Conservation (phyloP, 1,284 basidiomycete species). For the Athelia psychrophila region DNA sequence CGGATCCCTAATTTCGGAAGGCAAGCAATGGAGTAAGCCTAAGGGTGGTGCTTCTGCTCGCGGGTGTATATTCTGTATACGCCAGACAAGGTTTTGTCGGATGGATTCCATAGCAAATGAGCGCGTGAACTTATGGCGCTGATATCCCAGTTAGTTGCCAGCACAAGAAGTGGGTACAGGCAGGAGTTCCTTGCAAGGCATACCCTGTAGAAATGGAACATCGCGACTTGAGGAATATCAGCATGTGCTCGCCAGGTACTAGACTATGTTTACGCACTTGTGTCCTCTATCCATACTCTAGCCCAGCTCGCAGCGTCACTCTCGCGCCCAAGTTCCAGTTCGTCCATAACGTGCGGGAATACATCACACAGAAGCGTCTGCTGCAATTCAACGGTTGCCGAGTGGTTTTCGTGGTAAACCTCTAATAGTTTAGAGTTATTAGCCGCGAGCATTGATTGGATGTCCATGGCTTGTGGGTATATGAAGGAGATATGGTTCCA, state of each 20-base stretch:
- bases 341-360: conserved; percentile 54
- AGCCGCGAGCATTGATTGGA: conserved; percentile 32
- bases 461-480: conserved; percentile 14
- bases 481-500: too few species aligned
- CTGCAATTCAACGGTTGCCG: conserved; percentile 44
- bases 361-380: conserved; percentile 50
- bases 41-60: conserved; percentile 21
- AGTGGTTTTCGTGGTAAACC: conserved; percentile 46
- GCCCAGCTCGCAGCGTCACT: conserved; percentile 44
- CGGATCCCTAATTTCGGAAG: conserved; percentile 48
- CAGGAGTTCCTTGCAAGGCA: conserved; percentile 20
- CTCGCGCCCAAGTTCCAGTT: conserved; percentile 44
- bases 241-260: conserved; percentile 12
- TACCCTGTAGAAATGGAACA: conserved; percentile 68
- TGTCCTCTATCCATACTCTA: conserved; percentile 60
- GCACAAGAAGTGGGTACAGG: conserved; percentile 5
- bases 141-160: conserved; percentile 13
- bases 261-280: conserved; percentile 35
- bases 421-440: conserved; percentile 37
- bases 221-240: conserved; percentile 39
- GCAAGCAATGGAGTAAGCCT: conserved; percentile 45
- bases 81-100: conserved; percentile 55
- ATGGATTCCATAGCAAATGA: conserved; percentile 63
- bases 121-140: conserved; percentile 67
- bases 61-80: conserved; percentile 46